Percentiles rank a stretch among this genome's conserved stretches.
These are phyloP conservation scores for Fusarium verrucosum DNA, from an alignment of 2,329 filamentous ascomycete species.

Conservation along the genomic window DNA sequence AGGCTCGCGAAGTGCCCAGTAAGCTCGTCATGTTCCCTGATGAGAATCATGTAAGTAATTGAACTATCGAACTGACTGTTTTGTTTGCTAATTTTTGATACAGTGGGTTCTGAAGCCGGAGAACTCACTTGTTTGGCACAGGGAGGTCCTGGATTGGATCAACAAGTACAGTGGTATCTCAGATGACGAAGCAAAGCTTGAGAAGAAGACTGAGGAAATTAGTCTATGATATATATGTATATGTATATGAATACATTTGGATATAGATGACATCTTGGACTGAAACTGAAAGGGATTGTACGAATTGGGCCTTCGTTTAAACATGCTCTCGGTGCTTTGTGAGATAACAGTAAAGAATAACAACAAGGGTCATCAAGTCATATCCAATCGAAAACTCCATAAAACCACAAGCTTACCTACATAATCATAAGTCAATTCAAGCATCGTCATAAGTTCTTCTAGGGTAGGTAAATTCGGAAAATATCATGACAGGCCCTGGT, in stretches of 20 bases:
- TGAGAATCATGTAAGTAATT: conserved; percentile 65
- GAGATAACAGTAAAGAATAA: no score
- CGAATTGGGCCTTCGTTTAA: no score
- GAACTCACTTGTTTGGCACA: conserved; percentile 91
- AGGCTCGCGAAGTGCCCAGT: conserved; percentile 78
- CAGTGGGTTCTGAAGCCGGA: conserved; percentile 90
- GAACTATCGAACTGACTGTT: neutral
- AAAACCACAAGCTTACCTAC: no score
- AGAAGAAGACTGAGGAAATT: conserved; percentile 34
- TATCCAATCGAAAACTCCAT: no score
- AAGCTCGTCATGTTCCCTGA: conserved; percentile 82
- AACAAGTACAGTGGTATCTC: conserved; percentile 66
- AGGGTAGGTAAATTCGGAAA: no score
- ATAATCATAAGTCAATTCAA: no score
- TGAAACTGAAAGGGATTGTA: neutral
- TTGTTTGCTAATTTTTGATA: neutral
- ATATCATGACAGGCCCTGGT: no score
- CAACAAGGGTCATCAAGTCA: no score
- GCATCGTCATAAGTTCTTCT: no score
- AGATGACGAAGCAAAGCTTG: conserved; percentile 33
- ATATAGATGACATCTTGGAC: neutral
- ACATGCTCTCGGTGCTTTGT: no score
- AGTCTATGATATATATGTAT: conserved; percentile 10
- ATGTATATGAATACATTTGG: no score
- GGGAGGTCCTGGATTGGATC: conserved; percentile 82